A percentile compares a stretch with the other conserved stretches of the same genome.
phyloP scores from a whole-genome alignment of 1,139 yeast genomes.

The Scheffersomyces parashehatae region DNA sequence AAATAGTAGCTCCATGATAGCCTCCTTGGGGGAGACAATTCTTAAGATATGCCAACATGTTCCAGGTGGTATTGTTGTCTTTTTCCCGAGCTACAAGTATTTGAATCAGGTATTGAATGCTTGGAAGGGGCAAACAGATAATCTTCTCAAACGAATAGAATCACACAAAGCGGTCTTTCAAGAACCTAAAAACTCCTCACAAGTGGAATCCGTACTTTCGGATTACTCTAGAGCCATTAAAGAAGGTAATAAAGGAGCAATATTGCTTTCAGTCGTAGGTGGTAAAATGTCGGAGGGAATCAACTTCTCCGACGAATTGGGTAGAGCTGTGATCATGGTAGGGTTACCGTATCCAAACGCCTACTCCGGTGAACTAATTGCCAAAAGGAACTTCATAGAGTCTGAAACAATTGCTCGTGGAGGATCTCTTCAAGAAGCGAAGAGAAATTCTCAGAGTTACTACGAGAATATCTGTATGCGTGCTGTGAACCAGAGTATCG shows the following conservation, averaged over 20 bases:
- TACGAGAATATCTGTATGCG: constrained; percentile 90
- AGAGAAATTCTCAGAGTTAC: constrained; percentile 53
- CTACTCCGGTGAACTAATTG: constrained; percentile 78
- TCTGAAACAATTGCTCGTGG: constrained; percentile 39
- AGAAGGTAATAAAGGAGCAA: constrained; percentile 50
- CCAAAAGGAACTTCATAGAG: constrained; percentile 70
- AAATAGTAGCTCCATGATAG: constrained; percentile 45
- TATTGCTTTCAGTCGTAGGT: constrained; percentile 84
- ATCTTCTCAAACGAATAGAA: constrained; percentile 32
- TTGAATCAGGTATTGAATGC: constrained; percentile 46
- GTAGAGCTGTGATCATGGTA: constrained; percentile 83
- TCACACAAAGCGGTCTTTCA: constrained; percentile 47
- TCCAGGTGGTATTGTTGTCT: constrained; percentile 78
- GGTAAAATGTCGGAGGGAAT: constrained; percentile 95
- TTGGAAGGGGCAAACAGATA: constrained; percentile 48
- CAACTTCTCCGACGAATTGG: constrained; percentile 82
- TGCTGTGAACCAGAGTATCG: constrained; percentile 90
- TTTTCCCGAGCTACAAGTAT: constrained; percentile 84
- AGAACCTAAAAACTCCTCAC: constrained; percentile 52
- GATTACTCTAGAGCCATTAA: constrained; percentile 47
- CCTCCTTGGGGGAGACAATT: constrained; percentile 54
- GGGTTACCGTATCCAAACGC: constrained; percentile 93
- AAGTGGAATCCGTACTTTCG: constrained; percentile 46
- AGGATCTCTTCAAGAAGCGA: constrained; percentile 41
- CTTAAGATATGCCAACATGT: constrained; percentile 42